Percentiles rank a stretch among this genome's conserved stretches.
These are phyloP conservation scores for Ustilago xerochloae DNA, from an alignment of 1,284 basidiomycete species.

Conservation along the genomic window DNA sequence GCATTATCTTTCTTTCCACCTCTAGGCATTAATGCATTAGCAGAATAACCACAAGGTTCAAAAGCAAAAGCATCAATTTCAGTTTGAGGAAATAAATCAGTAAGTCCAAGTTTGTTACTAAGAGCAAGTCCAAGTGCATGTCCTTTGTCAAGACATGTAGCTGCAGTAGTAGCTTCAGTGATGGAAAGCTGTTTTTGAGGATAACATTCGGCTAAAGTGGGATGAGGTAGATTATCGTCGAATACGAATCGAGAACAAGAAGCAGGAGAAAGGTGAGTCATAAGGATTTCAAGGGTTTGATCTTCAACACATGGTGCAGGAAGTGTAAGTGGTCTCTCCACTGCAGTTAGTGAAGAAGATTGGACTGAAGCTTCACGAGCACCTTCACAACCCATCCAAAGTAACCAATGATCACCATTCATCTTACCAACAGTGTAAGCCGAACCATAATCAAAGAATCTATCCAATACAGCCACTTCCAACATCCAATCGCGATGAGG, in stretches of 20 bases:
- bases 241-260: conserved; percentile 85
- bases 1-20: conserved; percentile 42
- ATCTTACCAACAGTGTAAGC: conserved; percentile 98
- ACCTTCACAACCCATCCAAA: conserved; percentile 74
- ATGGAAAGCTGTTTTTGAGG: conserved; percentile 25
- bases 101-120: conserved; percentile 82
- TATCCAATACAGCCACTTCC: conserved; percentile 91
- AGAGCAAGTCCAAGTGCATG: conserved; percentile 78
- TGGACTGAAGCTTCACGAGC: conserved; percentile 34
- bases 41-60: conserved; percentile 94
- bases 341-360: conserved; percentile 52
- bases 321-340: conserved; percentile 50
- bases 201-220: conserved; percentile 46
- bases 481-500: conserved; percentile 95
- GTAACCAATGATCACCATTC: conserved; percentile 98
- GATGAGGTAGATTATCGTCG: conserved; percentile 57
- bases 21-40: conserved; percentile 79
- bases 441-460: conserved; percentile 81
- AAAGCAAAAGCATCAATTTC: conserved; percentile 93
- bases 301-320: conserved; percentile 71
- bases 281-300: conserved; percentile 97
- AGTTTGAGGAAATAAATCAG: conserved; percentile 83
- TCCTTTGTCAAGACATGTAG: conserved; percentile 47
- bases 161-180: conserved; percentile 11
- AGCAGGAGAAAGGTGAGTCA: conserved; percentile 87